Percentiles rank a stretch among this genome's conserved stretches.
These are phyloP conservation scores for Fusarium fujikuroi DNA, from an alignment of 2,329 filamentous ascomycete species.

Conservation along the genomic window DNA sequence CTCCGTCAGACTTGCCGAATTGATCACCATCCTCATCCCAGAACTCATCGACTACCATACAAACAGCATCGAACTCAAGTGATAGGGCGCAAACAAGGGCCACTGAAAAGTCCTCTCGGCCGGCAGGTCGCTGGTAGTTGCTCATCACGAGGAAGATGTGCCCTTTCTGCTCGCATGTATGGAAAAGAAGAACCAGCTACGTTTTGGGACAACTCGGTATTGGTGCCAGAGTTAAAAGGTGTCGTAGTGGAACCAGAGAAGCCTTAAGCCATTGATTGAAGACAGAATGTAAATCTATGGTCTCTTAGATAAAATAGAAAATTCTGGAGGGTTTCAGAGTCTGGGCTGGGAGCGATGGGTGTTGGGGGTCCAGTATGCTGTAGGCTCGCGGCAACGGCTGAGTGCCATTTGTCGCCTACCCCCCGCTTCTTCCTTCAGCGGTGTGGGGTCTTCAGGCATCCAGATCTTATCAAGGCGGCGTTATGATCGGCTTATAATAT, in stretches of 20 bases:
- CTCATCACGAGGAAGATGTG: neutral
- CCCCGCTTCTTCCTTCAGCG: neutral
- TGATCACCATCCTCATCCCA: neutral
- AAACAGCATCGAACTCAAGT: neutral
- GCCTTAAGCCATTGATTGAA: neutral
- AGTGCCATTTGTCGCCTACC: too few relatives aligned
- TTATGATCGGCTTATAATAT: neutral
- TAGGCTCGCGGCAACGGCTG: neutral
- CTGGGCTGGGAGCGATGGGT: accelerated
- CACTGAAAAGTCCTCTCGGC: neutral
- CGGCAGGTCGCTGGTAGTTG: neutral
- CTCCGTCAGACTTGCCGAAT: neutral
- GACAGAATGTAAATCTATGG: neutral
- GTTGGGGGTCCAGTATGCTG: accelerated
- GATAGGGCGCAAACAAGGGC: neutral
- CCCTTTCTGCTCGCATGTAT: accelerated
- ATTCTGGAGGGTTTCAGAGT: accelerated
- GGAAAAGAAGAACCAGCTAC: accelerated
- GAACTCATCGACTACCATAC: neutral
- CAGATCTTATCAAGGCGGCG: accelerated
- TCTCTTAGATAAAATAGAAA: neutral
- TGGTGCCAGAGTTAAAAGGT: too few relatives aligned
- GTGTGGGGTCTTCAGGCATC: neutral
- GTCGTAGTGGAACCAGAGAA: neutral
- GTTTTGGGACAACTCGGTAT: accelerated